Percentiles rank a stretch among this genome's conserved stretches.
These are phyloP conservation scores for Fennellomyces sp. DNA, from an alignment of 371 early-diverging fungal genomes.

Conservation along the genomic window DNA sequence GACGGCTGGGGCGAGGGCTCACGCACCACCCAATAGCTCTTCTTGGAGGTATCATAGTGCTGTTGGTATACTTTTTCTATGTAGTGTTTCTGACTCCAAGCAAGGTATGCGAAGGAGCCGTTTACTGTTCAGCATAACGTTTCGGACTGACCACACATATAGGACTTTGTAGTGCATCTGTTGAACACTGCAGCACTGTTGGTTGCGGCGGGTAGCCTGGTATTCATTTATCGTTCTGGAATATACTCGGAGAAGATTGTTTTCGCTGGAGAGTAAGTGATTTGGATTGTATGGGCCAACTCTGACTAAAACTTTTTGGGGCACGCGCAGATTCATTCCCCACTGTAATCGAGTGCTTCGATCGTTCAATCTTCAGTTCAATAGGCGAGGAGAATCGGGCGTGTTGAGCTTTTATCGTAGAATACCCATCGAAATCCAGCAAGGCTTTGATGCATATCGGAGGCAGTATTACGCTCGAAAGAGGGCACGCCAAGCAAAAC, in stretches of 20 bases:
- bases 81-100: constrained; percentile 54
- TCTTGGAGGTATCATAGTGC: constrained; percentile 28
- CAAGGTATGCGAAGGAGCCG: constrained; percentile 31
- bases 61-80: constrained; percentile 48
- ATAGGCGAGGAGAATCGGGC: constrained; percentile 46
- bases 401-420: constrained; percentile 59
- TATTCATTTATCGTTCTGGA: constrained; percentile 62
- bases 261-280: constrained; percentile 64
- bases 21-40: too few species aligned
- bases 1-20: too few species aligned
- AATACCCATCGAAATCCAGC: constrained; percentile 66
- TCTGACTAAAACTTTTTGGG: neutral
- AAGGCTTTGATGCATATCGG: constrained; percentile 67
- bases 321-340: constrained; percentile 63
- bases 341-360: constrained; percentile 70
- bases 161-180: constrained; percentile 38
- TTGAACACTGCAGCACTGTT: constrained; percentile 37
- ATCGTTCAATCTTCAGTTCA: constrained; percentile 72
- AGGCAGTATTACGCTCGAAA: constrained; percentile 56
- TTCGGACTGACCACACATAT: neutral
- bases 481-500: constrained; percentile 50
- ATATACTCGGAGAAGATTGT: constrained; percentile 69
- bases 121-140: neutral
- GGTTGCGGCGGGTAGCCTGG: constrained; percentile 40
- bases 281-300: neutral